phyloP scores from a whole-genome alignment of 2,329 filamentous ascomycete genomes.

The Pestalotiopsis sp. region DNA sequence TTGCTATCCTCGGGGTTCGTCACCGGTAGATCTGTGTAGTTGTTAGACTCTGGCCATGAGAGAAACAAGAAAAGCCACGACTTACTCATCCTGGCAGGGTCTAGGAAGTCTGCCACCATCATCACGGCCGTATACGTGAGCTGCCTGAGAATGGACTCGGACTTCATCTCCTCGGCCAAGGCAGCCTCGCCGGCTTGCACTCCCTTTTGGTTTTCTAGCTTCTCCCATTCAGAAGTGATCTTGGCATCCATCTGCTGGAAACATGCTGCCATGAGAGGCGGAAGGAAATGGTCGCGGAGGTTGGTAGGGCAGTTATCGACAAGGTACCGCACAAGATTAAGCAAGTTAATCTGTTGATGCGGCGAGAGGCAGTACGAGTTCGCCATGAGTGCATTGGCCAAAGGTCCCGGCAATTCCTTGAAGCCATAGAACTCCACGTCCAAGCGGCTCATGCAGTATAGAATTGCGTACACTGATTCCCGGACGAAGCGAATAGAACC shows the following conservation, averaged over 20 bases:
- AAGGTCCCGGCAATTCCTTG: constrained; percentile 75
- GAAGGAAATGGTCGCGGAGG: constrained; percentile 77
- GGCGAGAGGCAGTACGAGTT: constrained; percentile 83
- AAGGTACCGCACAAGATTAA: constrained; percentile 85
- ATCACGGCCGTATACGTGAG: constrained; percentile 90
- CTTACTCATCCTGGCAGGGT: constrained; percentile 70
- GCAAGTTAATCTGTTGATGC: constrained; percentile 90
- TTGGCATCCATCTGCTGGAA: constrained; percentile 88
- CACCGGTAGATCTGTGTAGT: constrained; percentile 17
- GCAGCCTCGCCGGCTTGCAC: constrained; percentile 72
- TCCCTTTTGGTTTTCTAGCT: constrained; percentile 66
- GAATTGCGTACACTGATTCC: constrained; percentile 90
- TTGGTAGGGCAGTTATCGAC: constrained; percentile 90
- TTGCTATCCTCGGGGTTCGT: constrained; percentile 26
- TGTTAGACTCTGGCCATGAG: constrained; percentile 31
- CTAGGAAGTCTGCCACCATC: constrained; percentile 87
- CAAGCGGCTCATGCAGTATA: constrained; percentile 90
- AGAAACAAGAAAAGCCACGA: constrained; percentile 9
- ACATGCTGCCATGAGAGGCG: constrained; percentile 78
- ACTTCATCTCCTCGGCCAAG: constrained; percentile 95
- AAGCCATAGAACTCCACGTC: constrained; percentile 92
- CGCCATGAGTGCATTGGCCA: constrained; percentile 82
- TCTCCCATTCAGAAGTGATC: constrained; percentile 84
- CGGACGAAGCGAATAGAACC: constrained; percentile 87
- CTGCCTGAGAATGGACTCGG: constrained; percentile 91